Evolutionary conservation across 257 asterid species (phyloP).

Genomic region (Thymus quinquecostatus): DNA sequence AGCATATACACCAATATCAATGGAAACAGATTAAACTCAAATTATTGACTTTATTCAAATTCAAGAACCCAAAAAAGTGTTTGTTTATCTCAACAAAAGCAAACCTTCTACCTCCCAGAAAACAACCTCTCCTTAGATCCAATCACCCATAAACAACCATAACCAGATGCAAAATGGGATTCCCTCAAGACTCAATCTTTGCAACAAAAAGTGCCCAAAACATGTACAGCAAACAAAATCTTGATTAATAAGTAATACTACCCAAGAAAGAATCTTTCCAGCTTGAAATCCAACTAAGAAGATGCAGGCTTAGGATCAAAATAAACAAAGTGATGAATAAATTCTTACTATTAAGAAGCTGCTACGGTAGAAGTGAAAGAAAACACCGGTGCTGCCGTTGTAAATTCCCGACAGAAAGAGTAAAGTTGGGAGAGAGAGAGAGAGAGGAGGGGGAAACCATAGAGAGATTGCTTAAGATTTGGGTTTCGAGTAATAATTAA

Average conservation of each 20-base stretch:
- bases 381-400: conserved; percentile 29
- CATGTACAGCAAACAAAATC: conserved; percentile 20
- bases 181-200: conserved; percentile 44
- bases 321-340: not conserved
- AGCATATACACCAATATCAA: not conserved
- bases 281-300: conserved; percentile 9
- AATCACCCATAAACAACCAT: conserved; percentile 32
- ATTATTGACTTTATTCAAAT: conserved; percentile 11
- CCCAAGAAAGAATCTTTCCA: conserved; percentile 28
- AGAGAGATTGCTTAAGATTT: conserved; percentile 45
- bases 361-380: conserved; percentile 28
- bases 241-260: not conserved
- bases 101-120: conserved; percentile 30
- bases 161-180: conserved; percentile 30
- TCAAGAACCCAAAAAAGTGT: not conserved
- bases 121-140: conserved; percentile 37
- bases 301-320: not conserved
- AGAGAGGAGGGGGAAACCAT: conserved; percentile 13
- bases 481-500: conserved; percentile 33
- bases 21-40: conserved; percentile 15
- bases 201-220: conserved; percentile 21
- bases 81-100: conserved; percentile 4
- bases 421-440: conserved; percentile 34
- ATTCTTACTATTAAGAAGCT: conserved; percentile 22
- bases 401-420: conserved; percentile 39